These are phyloP conservation scores for Aethionema arabicum DNA, from an alignment of 345 rosid genomes.

Conservation along the genomic window DNA sequence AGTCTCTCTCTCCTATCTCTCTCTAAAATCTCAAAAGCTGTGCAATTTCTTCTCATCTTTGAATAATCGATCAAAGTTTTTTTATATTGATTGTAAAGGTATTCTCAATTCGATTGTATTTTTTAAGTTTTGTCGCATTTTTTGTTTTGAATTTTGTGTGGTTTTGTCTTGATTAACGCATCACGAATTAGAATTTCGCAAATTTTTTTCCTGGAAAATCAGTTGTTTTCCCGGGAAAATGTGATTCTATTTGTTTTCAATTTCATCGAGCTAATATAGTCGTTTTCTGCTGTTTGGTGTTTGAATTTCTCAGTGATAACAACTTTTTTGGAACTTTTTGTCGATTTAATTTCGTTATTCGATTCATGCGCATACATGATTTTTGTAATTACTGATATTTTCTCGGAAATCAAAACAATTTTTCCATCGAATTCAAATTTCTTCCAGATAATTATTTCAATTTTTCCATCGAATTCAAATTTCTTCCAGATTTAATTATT, in stretches of 20 bases:
- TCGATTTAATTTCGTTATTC: not conserved
- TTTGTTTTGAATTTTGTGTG: not conserved
- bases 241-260: not conserved
- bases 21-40: conserved; percentile 36
- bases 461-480: too few species aligned
- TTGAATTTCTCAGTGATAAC: not conserved
- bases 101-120: not conserved
- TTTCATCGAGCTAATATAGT: not conserved
- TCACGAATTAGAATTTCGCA: not conserved
- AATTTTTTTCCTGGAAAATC: not conserved
- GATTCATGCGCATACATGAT: not conserved
- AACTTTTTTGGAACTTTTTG: not conserved
- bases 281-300: not conserved
- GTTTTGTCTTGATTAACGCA: not conserved
- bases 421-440: too few species aligned
- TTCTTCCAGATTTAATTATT: too few species aligned
- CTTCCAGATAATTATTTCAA: too few species aligned
- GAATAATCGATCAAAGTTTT: not conserved
- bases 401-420: not conserved
- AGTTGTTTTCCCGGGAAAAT: not conserved
- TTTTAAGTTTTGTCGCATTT: not conserved
- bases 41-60: conserved; percentile 26
- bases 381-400: not conserved
- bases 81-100: conserved; percentile 18
- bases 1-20: too few species aligned